Evolutionary conservation across 495 filamentous ascomycete genomes (phyloP).

Genomic region (Lindgomyces ingoldianus): DNA sequence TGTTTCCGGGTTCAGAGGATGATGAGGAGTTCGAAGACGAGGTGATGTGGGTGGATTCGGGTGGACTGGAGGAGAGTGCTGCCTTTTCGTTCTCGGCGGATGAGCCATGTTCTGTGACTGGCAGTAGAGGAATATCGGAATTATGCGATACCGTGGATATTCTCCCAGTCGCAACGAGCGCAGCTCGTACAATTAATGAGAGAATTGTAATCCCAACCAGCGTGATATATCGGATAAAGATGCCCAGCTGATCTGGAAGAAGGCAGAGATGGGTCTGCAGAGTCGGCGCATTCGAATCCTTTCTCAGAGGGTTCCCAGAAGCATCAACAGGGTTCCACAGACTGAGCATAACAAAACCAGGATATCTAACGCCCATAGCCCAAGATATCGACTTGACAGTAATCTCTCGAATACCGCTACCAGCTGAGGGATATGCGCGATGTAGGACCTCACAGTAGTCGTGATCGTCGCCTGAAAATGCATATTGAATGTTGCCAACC

Average conservation of each 20-base stretch:
- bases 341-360: conserved; percentile 85
- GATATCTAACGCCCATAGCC: conserved; percentile 93
- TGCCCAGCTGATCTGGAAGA: conserved; percentile 80
- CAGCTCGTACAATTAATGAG: conserved; percentile 61
- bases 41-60: not conserved
- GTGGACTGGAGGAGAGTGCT: conserved; percentile 9
- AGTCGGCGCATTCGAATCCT: conserved; percentile 50
- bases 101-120: conserved; percentile 20
- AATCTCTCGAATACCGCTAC: conserved; percentile 74
- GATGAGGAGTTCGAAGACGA: conserved; percentile 34
- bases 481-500: conserved; percentile 65
- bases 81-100: conserved; percentile 38
- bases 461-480: conserved; percentile 96
- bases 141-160: not conserved
- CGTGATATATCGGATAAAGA: conserved; percentile 74
- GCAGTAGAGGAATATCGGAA: conserved; percentile 20
- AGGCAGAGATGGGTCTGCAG: conserved; percentile 88
- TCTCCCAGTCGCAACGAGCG: conserved; percentile 48
- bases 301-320: conserved; percentile 55
- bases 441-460: conserved; percentile 94
- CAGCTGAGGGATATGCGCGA: conserved; percentile 60
- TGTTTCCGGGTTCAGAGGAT: conserved; percentile 21
- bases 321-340: conserved; percentile 86
- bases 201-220: conserved; percentile 62
- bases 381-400: conserved; percentile 92